phyloP scores from a whole-genome alignment of 306 rosid species.

The Macrotyloma uniflorum region DNA sequence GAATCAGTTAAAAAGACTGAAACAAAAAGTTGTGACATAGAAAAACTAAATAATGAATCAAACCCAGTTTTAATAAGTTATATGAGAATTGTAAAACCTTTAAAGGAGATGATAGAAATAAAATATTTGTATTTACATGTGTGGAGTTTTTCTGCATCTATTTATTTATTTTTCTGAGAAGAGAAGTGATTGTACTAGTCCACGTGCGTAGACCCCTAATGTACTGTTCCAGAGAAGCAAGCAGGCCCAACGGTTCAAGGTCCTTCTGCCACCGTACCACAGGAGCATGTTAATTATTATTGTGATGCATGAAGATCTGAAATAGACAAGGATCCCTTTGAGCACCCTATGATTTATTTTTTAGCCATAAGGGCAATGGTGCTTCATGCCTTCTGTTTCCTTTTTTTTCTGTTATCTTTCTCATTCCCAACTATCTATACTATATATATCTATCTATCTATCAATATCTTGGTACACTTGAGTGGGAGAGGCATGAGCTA shows the following conservation, averaged over 20 bases:
- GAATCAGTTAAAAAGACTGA: no score
- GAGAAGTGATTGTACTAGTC: conserved; percentile 59
- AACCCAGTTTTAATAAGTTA: not conserved
- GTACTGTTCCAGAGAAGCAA: conserved; percentile 66
- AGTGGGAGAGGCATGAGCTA: not conserved
- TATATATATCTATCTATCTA: not conserved
- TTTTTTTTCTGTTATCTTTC: not conserved
- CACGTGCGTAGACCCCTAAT: conserved; percentile 77
- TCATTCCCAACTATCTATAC: conserved; percentile 1
- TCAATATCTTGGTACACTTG: not conserved
- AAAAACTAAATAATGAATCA: no score
- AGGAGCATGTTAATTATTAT: conserved; percentile 42
- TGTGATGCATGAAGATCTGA: conserved; percentile 13
- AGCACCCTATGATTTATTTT: conserved; percentile 12
- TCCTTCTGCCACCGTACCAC: conserved; percentile 55
- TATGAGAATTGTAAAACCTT: not conserved
- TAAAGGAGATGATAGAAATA: not conserved
- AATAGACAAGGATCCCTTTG: conserved; percentile 24
- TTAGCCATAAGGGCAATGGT: not conserved
- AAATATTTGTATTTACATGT: not conserved
- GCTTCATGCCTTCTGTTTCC: conserved; percentile 4
- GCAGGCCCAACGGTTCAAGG: conserved; percentile 78
- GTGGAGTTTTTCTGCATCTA: conserved; percentile 7
- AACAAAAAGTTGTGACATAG: no score
- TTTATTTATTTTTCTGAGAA: conserved; percentile 11